A percentile compares a stretch with the other conserved stretches of the same genome.
These are phyloP conservation scores for Eucalyptus tenuipes DNA, from an alignment of 345 rosid genomes.

Conservation along the genomic window DNA sequence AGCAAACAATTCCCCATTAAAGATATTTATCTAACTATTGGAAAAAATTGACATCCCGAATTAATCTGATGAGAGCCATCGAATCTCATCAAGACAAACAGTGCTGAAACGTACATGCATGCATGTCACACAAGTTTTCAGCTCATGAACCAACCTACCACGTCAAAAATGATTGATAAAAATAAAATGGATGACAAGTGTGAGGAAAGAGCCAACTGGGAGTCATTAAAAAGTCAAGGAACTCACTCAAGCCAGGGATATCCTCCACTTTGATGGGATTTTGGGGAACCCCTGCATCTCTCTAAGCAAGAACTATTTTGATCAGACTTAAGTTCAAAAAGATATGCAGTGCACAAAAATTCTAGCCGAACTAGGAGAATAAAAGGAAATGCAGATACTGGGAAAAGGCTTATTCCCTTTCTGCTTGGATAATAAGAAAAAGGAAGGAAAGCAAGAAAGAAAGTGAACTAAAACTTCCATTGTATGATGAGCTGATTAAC, in stretches of 20 bases:
- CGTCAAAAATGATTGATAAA: background rate
- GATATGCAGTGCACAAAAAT: background rate
- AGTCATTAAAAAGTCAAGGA: background rate
- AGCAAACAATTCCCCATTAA: background rate
- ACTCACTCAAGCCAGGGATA: conserved; percentile 90
- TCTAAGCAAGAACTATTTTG: conserved; percentile 22
- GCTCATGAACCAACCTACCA: background rate
- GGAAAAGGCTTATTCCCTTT: background rate
- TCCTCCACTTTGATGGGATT: conserved; percentile 72
- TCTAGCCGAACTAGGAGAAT: background rate
- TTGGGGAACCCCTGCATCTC: conserved; percentile 78
- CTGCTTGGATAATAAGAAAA: background rate
- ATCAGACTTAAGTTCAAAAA: background rate
- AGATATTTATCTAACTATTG: background rate
- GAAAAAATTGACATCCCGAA: background rate
- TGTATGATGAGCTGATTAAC: background rate
- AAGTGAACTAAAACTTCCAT: background rate
- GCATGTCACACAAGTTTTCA: background rate
- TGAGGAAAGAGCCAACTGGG: background rate
- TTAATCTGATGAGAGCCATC: background rate
- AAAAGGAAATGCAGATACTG: background rate
- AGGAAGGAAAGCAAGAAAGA: background rate
- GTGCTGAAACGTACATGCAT: background rate
- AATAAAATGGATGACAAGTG: background rate
- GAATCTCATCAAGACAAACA: background rate